These are phyloP conservation scores for Piper longum DNA, from an alignment of 164 flowering plant genomes.

Conservation along the genomic window DNA sequence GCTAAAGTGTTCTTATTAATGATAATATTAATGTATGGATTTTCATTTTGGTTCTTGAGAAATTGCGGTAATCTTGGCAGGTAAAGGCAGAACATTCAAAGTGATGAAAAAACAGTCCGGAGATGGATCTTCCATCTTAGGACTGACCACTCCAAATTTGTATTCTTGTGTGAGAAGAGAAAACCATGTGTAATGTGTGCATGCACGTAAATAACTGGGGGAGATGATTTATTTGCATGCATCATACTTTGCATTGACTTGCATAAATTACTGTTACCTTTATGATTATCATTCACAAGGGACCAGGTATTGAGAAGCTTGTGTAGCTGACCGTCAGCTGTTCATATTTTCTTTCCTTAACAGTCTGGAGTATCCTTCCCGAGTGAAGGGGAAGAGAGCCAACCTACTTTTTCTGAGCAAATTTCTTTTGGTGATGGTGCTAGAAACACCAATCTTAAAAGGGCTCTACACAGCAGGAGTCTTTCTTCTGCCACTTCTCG, in stretches of 20 bases:
- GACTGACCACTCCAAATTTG: too few relatives aligned
- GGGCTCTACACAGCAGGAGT: slow-evolving; percentile 34
- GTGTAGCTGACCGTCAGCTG: slow-evolving; percentile 3
- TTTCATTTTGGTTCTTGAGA: too few relatives aligned
- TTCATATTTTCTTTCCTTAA: slow-evolving; percentile 12
- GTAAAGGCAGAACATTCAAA: too few relatives aligned
- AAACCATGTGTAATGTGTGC: too few relatives aligned
- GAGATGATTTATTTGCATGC: too few relatives aligned
- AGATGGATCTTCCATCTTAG: too few relatives aligned
- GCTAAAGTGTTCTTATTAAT: too few relatives aligned
- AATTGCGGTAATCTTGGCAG: too few relatives aligned
- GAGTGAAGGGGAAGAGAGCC: slow-evolving; percentile 56
- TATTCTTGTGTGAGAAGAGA: too few relatives aligned
- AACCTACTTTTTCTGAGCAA: slow-evolving; percentile 31
- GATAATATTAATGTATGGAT: too few relatives aligned
- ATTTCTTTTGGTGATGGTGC: slow-evolving; percentile 26
- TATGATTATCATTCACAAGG: not conserved
- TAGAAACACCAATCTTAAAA: slow-evolving; percentile 42
- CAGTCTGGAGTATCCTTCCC: slow-evolving; percentile 21
- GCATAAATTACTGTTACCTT: not conserved
- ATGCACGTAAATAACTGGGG: too few relatives aligned
- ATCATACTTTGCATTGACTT: not conserved
- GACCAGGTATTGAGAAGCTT: not conserved
- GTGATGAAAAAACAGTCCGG: too few relatives aligned
- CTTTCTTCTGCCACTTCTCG: slow-evolving; percentile 54